Conservation (phyloP, 768 basidiomycete species). For the Phylloporus arenicola region DNA sequence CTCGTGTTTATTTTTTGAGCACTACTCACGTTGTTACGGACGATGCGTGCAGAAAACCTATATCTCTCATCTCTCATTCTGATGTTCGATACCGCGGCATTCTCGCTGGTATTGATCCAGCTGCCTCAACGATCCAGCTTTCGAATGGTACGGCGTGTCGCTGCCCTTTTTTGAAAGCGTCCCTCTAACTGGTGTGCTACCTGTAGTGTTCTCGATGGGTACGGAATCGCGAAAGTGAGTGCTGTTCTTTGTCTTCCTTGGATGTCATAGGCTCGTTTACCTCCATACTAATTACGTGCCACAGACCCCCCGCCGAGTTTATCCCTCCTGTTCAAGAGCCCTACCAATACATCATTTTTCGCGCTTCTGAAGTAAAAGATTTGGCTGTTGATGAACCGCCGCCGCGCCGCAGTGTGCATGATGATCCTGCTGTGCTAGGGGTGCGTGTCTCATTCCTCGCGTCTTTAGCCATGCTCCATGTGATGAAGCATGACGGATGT, state of each 20-base stretch:
- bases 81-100: constrained; percentile 89
- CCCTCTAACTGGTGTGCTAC: not conserved
- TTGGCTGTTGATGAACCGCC: constrained; percentile 73
- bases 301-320: constrained; percentile 67
- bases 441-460: constrained; percentile 43
- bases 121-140: constrained; percentile 80
- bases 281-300: constrained; percentile 23
- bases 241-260: not conserved
- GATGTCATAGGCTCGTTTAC: constrained; percentile 18
- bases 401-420: constrained; percentile 60
- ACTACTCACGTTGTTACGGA: constrained; percentile 6
- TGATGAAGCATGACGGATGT: constrained; percentile 47
- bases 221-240: constrained; percentile 77
- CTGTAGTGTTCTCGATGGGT: constrained; percentile 76
- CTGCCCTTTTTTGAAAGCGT: not conserved
- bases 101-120: constrained; percentile 80
- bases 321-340: constrained; percentile 80
- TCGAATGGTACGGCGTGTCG: constrained; percentile 61
- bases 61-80: constrained; percentile 85
- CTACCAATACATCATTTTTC: constrained; percentile 88
- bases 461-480: constrained; percentile 4
- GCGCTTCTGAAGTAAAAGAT: constrained; percentile 85
- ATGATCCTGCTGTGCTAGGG: constrained; percentile 81
- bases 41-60: constrained; percentile 60
- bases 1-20: not conserved